Evolutionary conservation across 345 rosid genomes (phyloP), one percentile per base, ranked within the genome.

Genomic region (Hirschfeldia incana): DNA sequence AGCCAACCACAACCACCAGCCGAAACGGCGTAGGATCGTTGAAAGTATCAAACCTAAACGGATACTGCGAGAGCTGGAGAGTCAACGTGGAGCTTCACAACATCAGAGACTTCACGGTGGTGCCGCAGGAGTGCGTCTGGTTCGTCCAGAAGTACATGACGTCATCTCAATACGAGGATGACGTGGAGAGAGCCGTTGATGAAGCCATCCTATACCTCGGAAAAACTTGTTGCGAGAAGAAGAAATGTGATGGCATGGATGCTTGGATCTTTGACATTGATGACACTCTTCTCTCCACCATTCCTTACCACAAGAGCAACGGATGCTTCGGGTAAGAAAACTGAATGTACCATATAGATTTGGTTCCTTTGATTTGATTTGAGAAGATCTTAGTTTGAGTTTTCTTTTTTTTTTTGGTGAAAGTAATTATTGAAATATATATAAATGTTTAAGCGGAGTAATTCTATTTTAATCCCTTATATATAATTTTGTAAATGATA

Each of bases 21-120:
- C 51, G 69, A 55, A 59, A 8, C 34, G 13, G 59, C 4, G 6
- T n/a, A 62, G 7, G 5, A 21, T 74, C 79, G 0, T 55, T 58
- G 62, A 74, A 74, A 67, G 62, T 32, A 4, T 72, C 77, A 0
- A 79, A 73, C 78, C 74, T 86, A 85, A 83, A 84, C 69, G 82
- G 69, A 53, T 91, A 89, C 67, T 91, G 93, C 42, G 91, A 88
- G 81, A 89, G 97, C 44, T 89, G 93, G 97, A 91, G 97, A 84
- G 61, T 83, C 53, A 91, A 87, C 77, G 97, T 91, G 4, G 97
- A 91, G 85, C 64, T 89, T 1, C 66, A 89, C 92, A 91, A 91
- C 86, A 88, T 91, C 1, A 86, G 86, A 34, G 89, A 71, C 21
- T 91, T 86, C 63, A 73, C 79, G 10, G 88, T 86, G 10, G 91